Evolutionary conservation across 2,329 filamentous ascomycete species (phyloP).

Genomic region (Neonectria neomacrospora): DNA sequence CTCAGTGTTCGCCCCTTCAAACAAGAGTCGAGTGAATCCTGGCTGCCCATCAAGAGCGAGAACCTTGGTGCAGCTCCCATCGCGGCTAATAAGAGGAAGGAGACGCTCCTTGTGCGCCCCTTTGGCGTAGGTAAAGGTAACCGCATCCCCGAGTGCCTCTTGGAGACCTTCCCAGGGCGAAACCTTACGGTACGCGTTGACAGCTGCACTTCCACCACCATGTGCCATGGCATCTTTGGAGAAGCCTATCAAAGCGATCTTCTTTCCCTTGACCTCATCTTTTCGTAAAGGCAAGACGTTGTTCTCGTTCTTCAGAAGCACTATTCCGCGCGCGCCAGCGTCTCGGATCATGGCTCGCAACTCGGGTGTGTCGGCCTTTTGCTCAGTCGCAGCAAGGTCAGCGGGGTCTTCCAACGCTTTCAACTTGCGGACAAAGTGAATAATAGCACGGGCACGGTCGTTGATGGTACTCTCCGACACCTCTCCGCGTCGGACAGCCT

Average conservation of each 20-base stretch:
- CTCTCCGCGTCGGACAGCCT: slow-evolving; percentile 38
- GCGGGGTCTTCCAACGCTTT: slow-evolving; percentile 34
- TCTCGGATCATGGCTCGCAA: slow-evolving; percentile 39
- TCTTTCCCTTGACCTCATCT: slow-evolving; percentile 38
- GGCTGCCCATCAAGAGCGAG: slow-evolving; percentile 43
- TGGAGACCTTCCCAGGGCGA: slow-evolving; percentile 47
- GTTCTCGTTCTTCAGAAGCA: slow-evolving; percentile 72
- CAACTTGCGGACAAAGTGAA: slow-evolving; percentile 45
- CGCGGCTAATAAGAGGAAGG: slow-evolving; percentile 30
- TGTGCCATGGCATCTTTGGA: slow-evolving; percentile 45
- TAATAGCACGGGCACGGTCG: slow-evolving; percentile 45
- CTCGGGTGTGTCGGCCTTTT: slow-evolving; percentile 40
- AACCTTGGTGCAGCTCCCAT: slow-evolving; percentile 34
- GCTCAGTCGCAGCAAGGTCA: slow-evolving; percentile 5
- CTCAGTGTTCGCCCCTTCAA: slow-evolving; percentile 34
- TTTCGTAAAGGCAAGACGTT: slow-evolving; percentile 61
- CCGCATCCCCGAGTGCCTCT: slow-evolving; percentile 35
- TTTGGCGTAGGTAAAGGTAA: slow-evolving; percentile 39
- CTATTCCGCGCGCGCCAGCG: slow-evolving; percentile 61
- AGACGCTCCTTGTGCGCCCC: slow-evolving; percentile 39
- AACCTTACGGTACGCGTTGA: slow-evolving; percentile 48
- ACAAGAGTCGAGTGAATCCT: slow-evolving; percentile 44
- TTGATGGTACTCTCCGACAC: slow-evolving; percentile 40
- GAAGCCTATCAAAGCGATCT: slow-evolving; percentile 47
- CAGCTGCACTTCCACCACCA: slow-evolving; percentile 47